Evolutionary conservation across 2,329 filamentous ascomycete species (phyloP).

Genomic region (Calonectria multiphialidica): DNA sequence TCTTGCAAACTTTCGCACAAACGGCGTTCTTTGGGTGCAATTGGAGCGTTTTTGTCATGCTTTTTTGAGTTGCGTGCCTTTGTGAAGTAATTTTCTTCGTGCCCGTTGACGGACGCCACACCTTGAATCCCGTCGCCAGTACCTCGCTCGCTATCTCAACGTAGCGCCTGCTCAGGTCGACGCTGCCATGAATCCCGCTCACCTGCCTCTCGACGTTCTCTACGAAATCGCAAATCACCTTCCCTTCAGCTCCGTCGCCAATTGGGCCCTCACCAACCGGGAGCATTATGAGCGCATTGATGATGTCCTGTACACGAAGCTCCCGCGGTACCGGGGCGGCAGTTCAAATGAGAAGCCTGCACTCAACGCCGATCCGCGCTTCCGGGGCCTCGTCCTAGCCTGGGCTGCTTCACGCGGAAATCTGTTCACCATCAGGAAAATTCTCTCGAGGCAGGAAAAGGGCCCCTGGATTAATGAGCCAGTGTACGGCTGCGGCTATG

Average conservation of each 20-base stretch:
- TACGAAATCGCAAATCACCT: slow-evolving; percentile 16
- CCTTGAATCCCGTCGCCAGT: background rate
- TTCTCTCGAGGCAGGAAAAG: background rate
- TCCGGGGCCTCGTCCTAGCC: slow-evolving; percentile 3
- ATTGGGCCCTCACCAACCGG: slow-evolving; percentile 3
- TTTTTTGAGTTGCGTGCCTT: background rate
- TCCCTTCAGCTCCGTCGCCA: slow-evolving; percentile 6
- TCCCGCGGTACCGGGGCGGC: background rate
- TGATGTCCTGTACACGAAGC: slow-evolving; percentile 5
- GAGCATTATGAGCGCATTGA: background rate
- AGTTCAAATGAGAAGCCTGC: background rate
- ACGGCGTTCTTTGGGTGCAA: background rate
- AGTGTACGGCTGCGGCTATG: slow-evolving; percentile 8
- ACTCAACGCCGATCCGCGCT: background rate
- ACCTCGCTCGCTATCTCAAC: background rate
- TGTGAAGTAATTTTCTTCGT: background rate
- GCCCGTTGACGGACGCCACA: background rate
- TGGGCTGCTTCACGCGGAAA: slow-evolving; percentile 20
- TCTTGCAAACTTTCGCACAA: background rate
- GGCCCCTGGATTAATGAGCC: slow-evolving; percentile 17
- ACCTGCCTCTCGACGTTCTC: slow-evolving; percentile 16
- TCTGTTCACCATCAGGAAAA: background rate
- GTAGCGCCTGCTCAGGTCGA: background rate
- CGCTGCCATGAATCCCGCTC: slow-evolving; percentile 4
- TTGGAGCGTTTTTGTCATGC: background rate